phyloP scores from a whole-genome alignment of 2,329 filamentous ascomycete genomes.

The Aureobasidium vineae region DNA sequence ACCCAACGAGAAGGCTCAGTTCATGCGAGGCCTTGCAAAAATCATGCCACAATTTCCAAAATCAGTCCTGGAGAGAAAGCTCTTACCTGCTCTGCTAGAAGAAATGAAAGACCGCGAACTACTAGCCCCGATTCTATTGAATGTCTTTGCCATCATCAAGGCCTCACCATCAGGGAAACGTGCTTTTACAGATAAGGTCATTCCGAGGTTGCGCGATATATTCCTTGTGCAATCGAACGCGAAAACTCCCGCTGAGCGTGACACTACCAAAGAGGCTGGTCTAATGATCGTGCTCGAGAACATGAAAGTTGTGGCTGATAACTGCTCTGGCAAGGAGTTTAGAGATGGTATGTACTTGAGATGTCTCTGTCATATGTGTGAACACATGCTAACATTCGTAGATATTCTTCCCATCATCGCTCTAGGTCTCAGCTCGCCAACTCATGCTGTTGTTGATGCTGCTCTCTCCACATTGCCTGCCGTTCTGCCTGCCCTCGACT shows the following conservation, averaged over 20 bases:
- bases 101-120: conserved; percentile 92
- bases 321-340: conserved; percentile 87
- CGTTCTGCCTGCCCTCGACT: conserved; percentile 86
- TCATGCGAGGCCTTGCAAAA: conserved; percentile 82
- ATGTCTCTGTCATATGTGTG: conserved; percentile 34
- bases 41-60: conserved; percentile 91
- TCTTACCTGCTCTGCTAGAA: conserved; percentile 83
- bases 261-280: conserved; percentile 80
- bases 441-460: conserved; percentile 84
- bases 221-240: conserved; percentile 62
- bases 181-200: conserved; percentile 78
- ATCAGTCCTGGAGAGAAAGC: conserved; percentile 90
- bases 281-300: conserved; percentile 90
- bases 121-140: conserved; percentile 79
- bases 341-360: conserved; percentile 67
- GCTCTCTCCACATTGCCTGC: conserved; percentile 74
- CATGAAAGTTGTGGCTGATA: conserved; percentile 70
- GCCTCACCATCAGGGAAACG: conserved; percentile 73
- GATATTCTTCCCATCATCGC: conserved; percentile 86
- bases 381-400: conserved; percentile 38
- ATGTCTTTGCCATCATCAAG: conserved; percentile 85
- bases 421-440: conserved; percentile 80
- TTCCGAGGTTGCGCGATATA: conserved; percentile 79
- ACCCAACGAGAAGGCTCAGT: conserved; percentile 82
- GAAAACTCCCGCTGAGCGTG: conserved; percentile 62